Conservation (phyloP, 1,284 basidiomycete genomes). For the Phellopilus nigrolimitatus region DNA sequence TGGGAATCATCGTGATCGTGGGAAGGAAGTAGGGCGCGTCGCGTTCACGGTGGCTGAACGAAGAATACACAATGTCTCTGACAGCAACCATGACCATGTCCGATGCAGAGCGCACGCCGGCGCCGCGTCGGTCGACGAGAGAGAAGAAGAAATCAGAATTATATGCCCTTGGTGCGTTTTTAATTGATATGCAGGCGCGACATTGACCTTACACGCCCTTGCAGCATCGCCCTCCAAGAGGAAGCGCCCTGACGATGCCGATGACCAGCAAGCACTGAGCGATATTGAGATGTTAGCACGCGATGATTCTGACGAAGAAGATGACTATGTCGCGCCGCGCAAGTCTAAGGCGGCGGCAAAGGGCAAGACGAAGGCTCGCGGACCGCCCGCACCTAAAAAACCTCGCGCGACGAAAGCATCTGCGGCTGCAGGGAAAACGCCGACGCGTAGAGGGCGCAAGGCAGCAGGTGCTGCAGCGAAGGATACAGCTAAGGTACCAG, state of each 20-base stretch:
- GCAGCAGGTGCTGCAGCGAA: slow-evolving; percentile 40
- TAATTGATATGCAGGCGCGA: slow-evolving; percentile 7
- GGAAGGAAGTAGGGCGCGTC: slow-evolving; percentile 1
- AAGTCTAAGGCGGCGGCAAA: slow-evolving; percentile 37
- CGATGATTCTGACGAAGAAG: slow-evolving; percentile 26
- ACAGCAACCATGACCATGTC: slow-evolving; percentile 37
- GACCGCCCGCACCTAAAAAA: slow-evolving; percentile 44
- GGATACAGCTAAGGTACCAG: slow-evolving; percentile 55
- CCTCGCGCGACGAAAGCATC: slow-evolving; percentile 45
- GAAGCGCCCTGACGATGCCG: slow-evolving; percentile 33
- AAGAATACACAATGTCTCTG: slow-evolving; percentile 16
- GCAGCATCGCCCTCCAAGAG: slow-evolving; percentile 30
- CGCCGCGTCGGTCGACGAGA: slow-evolving; percentile 58
- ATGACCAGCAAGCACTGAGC: slow-evolving; percentile 28
- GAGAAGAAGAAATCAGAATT: slow-evolving; percentile 52
- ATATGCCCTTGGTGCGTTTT: slow-evolving; percentile 45
- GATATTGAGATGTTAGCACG: slow-evolving; percentile 25
- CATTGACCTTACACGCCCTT: slow-evolving; percentile 22
- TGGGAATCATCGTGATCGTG: too few species aligned
- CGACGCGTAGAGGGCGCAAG: slow-evolving; percentile 34
- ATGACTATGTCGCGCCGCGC: slow-evolving; percentile 33
- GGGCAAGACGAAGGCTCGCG: slow-evolving; percentile 40
- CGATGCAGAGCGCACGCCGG: slow-evolving; percentile 35
- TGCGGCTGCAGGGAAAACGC: slow-evolving; percentile 29
- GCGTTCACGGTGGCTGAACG: too few species aligned